phyloP scores from a whole-genome alignment of 352 stramenopile species.

The Phytophthora tubulina region DNA sequence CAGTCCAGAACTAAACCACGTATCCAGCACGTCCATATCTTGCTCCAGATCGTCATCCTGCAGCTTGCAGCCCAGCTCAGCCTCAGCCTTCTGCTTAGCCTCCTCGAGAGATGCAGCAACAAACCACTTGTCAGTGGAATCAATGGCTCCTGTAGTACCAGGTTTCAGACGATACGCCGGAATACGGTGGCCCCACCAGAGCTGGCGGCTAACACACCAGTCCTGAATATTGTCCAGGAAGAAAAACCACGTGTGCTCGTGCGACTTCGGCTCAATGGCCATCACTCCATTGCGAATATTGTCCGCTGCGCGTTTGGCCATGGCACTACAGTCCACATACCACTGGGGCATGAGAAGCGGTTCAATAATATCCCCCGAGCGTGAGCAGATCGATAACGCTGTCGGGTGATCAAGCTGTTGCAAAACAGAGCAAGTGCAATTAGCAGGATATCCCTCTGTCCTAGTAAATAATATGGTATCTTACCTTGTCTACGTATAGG shows the following conservation, averaged over 20 bases:
- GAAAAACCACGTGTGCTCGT: conserved; percentile 96
- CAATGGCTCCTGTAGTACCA: conserved; percentile 11
- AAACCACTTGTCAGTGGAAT: conserved; percentile 91
- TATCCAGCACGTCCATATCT: conserved; percentile 99
- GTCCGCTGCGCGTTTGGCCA: conserved; percentile 95
- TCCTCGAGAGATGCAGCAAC: conserved; percentile 94
- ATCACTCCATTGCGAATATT: conserved; percentile 96
- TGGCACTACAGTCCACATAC: conserved; percentile 97
- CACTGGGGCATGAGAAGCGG: conserved; percentile 99
- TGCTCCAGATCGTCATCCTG: conserved; percentile 92
- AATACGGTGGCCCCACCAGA: conserved; percentile 99
- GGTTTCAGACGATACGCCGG: conserved; percentile 94
- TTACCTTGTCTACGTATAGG: conserved; percentile 95
- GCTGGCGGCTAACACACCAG: conserved; percentile 99
- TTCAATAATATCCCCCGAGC: conserved; percentile 99
- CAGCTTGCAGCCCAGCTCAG: conserved; percentile 74
- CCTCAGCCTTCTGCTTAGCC: conserved; percentile 90
- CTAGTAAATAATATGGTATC: conserved; percentile 39
- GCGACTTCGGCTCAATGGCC: conserved; percentile 94
- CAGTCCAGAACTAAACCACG: conserved; percentile 99
- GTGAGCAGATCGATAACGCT: conserved; percentile 95
- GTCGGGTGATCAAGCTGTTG: conserved; percentile 78
- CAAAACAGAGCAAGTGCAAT: background rate
- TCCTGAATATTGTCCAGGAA: conserved; percentile 99
- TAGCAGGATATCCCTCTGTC: background rate